Base-by-base conservation (phyloP, 2,329 filamentous ascomycete species). In the Aspergillus novofumigatus region DNA sequence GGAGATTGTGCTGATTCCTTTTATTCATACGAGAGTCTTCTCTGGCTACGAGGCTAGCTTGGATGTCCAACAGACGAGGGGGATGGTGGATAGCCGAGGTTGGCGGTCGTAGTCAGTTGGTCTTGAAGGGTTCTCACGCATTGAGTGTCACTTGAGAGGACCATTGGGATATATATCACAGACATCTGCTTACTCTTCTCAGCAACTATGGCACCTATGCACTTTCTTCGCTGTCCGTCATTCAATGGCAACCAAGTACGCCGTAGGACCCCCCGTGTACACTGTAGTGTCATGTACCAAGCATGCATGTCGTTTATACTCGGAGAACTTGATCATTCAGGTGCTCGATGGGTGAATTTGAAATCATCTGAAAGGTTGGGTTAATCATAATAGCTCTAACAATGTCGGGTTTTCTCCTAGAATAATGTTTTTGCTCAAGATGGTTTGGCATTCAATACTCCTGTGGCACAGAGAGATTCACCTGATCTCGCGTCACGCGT, bases 401-500 rank as follows among this genome's bases (percentile, higher is more conserved):
- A 38, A 38, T 38, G 14, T n/a, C 14, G 17, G 14, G 6, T 2
- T 38, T 17, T 17, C 14, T 7, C 32, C 5, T 38, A 38, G 14
- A 17, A 17, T 17, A 38, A 38, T n/a, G 32, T 38, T 17, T 38
- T n/a, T 38, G 32, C 14, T 38, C 14, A 38, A 17, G 5, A 17
- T 38, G 17, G 32, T 38, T 17, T 38, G 32, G 32, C 14, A 38
- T 38, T 38, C 2, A 38, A 17, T 38, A 35, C 7, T 38, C 32
- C 1, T 38, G 14, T 17, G 14, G 32, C 2, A 17, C 14, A 38
- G 11, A n/a, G 4, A 49, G 51, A 28, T 48, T 65, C 68, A 71
- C 66, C 63, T 70, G 66, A 69, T 65, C 64, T 67, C 66, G 67
- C 66, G 68, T 72, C 64, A 62, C 63, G 66, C 60, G 59, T 65